A percentile compares a stretch with the other conserved stretches of the same genome.
phyloP scores from a whole-genome alignment of 331 rosid species.

The Acacia pycnantha region DNA sequence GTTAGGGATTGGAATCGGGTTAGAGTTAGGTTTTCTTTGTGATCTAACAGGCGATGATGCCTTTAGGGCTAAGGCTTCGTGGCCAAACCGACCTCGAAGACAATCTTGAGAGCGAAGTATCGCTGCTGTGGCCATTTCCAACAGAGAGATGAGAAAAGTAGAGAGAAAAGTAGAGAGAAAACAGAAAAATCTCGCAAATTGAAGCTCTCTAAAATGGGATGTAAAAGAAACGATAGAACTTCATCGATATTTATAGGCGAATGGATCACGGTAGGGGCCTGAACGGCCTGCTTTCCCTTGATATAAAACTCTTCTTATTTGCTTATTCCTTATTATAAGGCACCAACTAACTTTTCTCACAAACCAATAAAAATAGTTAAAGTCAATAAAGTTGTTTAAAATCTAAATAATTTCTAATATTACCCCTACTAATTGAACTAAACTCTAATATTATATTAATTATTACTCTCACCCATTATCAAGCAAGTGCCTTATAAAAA shows the following conservation, averaged over 20 bases:
- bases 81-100: conserved; percentile 29
- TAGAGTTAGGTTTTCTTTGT: conserved; percentile 13
- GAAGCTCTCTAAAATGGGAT: background rate
- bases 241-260: background rate
- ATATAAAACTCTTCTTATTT: too few relatives aligned
- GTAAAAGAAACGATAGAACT: background rate
- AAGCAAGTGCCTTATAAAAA: too few relatives aligned
- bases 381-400: too few relatives aligned
- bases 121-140: conserved; percentile 47
- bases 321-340: too few relatives aligned
- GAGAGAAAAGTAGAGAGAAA: background rate
- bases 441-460: too few relatives aligned
- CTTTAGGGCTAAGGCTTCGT: conserved; percentile 26
- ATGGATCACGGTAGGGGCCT: background rate
- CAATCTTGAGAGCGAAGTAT: conserved; percentile 46
- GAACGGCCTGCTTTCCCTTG: background rate
- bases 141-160: background rate
- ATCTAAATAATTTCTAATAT: too few relatives aligned
- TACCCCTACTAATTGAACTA: too few relatives aligned
- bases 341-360: too few relatives aligned
- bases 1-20: background rate
- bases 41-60: background rate
- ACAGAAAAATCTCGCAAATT: background rate
- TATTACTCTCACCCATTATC: too few relatives aligned
- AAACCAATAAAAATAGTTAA: too few relatives aligned